These are phyloP conservation scores for Phanerochaete carnosa DNA, from an alignment of 768 basidiomycete species.

Conservation along the genomic window DNA sequence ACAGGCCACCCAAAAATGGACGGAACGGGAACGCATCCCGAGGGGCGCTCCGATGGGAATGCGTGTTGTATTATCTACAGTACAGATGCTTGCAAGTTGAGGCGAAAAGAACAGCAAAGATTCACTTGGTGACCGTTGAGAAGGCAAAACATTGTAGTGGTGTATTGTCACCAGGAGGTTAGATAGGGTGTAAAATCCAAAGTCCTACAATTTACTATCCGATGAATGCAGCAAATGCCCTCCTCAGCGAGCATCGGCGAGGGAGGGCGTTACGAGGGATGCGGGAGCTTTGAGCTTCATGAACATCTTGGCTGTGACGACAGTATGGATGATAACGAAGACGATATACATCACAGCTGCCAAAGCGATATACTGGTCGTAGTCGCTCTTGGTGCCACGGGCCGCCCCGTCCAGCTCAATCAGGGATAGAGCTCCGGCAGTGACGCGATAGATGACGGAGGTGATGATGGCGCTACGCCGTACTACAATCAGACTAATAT, in stretches of 20 bases:
- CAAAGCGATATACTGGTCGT: neutral
- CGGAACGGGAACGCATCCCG: neutral
- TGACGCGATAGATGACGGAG: neutral
- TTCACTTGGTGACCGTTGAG: neutral
- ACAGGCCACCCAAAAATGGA: neutral
- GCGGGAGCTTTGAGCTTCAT: neutral
- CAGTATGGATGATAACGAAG: neutral
- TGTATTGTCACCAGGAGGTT: too few species aligned
- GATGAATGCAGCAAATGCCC: neutral
- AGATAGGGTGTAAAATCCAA: too few species aligned
- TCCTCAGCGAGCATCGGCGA: neutral
- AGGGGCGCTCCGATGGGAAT: neutral
- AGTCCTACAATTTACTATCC: neutral
- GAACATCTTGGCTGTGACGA: neutral
- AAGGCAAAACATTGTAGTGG: neutral
- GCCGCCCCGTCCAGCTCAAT: neutral
- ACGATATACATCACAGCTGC: neutral
- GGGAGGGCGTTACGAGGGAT: neutral
- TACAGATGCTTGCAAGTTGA: too few species aligned
- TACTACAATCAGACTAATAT: neutral
- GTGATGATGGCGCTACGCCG: neutral
- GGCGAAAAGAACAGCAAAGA: neutral
- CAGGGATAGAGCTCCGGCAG: neutral
- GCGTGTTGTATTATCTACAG: too few species aligned
- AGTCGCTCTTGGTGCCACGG: neutral